A percentile compares a stretch with the other conserved stretches of the same genome.
Conservation (phyloP, 2,329 filamentous ascomycete species). For the Pseudogymnoascus sp. region DNA sequence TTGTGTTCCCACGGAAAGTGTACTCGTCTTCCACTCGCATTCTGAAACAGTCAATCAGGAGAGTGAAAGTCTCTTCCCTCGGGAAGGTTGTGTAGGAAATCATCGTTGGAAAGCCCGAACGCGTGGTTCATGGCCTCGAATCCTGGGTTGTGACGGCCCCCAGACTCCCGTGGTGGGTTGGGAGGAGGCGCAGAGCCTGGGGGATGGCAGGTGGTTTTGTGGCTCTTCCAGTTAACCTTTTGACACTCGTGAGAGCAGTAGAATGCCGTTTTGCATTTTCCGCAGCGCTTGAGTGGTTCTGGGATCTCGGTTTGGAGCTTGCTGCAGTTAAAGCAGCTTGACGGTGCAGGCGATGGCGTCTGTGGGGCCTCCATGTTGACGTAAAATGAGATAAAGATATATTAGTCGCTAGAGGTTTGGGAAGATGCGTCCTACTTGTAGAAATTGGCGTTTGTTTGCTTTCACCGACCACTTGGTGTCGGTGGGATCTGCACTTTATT, state of each 20-base stretch:
- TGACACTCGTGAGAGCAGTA: conserved; percentile 25
- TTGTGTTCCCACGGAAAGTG: conserved; percentile 1
- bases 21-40: conserved; percentile 17
- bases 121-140: neutral
- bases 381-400: no score
- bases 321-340: neutral
- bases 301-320: neutral
- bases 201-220: conserved; percentile 22
- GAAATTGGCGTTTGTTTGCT: neutral
- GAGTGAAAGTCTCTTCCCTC: conserved; percentile 12
- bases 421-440: neutral
- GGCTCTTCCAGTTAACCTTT: conserved; percentile 19
- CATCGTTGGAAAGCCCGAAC: conserved; percentile 13
- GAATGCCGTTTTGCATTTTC: conserved; percentile 18
- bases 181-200: conserved; percentile 17
- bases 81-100: conserved; percentile 10
- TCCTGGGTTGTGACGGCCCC: neutral
- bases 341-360: neutral
- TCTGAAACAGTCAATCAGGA: conserved; percentile 17
- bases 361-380: neutral
- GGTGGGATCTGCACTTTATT: neutral
- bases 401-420: no score
- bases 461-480: neutral
- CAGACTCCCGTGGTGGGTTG: neutral
- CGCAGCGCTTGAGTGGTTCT: conserved; percentile 16